Conservation (phyloP, 23 red algal genomes). For the Gracilaria caudata region DNA sequence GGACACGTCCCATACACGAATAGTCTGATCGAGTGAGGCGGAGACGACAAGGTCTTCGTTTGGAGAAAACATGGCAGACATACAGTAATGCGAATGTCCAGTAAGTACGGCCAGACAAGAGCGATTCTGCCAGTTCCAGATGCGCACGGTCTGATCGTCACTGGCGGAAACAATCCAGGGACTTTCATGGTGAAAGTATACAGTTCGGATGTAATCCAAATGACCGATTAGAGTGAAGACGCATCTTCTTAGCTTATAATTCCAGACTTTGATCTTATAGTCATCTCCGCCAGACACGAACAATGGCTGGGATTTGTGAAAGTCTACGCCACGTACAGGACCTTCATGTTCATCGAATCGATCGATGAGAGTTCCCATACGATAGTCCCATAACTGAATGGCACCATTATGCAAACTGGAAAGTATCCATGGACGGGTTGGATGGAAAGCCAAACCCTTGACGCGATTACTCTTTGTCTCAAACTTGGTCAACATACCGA, state of each 20-base stretch:
- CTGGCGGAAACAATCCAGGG: conserved; percentile 99
- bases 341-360: conserved; percentile 98
- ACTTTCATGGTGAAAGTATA: conserved; percentile 97
- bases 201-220: conserved; percentile 98
- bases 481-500: conserved; percentile 95
- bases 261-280: conserved; percentile 99
- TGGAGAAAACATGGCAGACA: conserved; percentile 96
- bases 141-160: conserved; percentile 99
- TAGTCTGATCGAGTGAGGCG: conserved; percentile 94
- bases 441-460: conserved; percentile 98
- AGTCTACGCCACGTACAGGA: conserved; percentile 94
- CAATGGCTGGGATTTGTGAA: conserved; percentile 94
- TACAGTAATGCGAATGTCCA: conserved; percentile 98
- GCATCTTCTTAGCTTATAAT: conserved; percentile 98
- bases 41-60: conserved; percentile 96
- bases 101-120: conserved; percentile 94
- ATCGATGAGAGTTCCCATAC: conserved; percentile 97
- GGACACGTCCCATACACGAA: conserved; percentile 98
- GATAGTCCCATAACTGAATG: conserved; percentile 97
- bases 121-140: conserved; percentile 99
- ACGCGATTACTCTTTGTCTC: conserved; percentile 97
- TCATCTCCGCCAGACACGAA: conserved; percentile 99
- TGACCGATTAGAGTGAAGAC: conserved; percentile 96
- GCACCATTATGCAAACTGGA: conserved; percentile 92
- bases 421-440: conserved; percentile 97